Conservation (phyloP, 2,329 filamentous ascomycete species). For the Sclerotinia nivalis region DNA sequence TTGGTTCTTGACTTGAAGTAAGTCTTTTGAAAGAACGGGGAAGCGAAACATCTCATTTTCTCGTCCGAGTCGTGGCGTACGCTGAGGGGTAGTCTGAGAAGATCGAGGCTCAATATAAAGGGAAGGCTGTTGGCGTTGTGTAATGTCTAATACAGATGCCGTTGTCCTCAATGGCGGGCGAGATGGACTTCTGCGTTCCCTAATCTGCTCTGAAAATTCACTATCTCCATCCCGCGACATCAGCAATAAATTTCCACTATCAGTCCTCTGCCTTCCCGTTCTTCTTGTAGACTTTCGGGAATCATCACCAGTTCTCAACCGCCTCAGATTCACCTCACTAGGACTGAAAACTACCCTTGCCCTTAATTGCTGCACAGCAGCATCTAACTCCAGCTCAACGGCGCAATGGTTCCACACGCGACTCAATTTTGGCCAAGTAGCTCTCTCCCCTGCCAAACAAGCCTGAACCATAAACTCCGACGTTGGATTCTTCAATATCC, state of each 20-base stretch:
- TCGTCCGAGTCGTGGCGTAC: constrained; percentile 24
- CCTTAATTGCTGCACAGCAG: constrained; percentile 68
- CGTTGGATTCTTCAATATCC: constrained; percentile 80
- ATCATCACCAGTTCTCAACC: constrained; percentile 33
- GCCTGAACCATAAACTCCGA: constrained; percentile 82
- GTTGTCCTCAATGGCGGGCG: constrained; percentile 33
- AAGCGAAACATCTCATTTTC: constrained; percentile 28
- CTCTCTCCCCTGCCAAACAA: constrained; percentile 75
- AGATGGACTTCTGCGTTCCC: constrained; percentile 25
- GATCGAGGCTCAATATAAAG: constrained; percentile 26
- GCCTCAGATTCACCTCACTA: constrained; percentile 39
- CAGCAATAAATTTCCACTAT: constrained; percentile 30
- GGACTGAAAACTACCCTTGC: constrained; percentile 55
- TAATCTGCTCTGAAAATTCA: constrained; percentile 22
- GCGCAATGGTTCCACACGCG: constrained; percentile 84
- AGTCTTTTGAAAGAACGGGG: constrained; percentile 18
- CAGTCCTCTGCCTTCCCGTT: constrained; percentile 31
- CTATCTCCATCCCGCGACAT: constrained; percentile 21
- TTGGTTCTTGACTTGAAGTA: constrained; percentile 26
- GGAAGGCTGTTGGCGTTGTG: constrained; percentile 25
- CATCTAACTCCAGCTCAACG: constrained; percentile 81
- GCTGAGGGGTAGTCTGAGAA: constrained; percentile 27
- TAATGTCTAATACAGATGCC: constrained; percentile 29
- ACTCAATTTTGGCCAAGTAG: constrained; percentile 88
- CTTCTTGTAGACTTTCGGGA: constrained; percentile 23